A percentile compares a stretch with the other conserved stretches of the same genome.
phyloP scores from a whole-genome alignment of 1,139 yeast species.

The Komagataea norvegica region DNA sequence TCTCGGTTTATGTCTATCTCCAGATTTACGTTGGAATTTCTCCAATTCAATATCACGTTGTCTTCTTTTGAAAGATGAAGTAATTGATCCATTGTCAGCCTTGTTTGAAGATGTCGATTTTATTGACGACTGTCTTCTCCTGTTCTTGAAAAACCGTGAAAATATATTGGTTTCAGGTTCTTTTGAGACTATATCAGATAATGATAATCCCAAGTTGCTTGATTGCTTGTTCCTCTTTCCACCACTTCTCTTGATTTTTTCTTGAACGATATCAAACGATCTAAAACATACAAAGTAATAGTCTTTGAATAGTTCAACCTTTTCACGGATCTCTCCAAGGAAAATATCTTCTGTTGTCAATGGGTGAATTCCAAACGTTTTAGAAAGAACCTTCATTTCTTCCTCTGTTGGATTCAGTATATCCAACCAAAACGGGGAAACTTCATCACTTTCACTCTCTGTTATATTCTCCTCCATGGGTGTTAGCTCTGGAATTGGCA shows the following conservation, averaged over 20 bases:
- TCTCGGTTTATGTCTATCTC: slow-evolving; percentile 42
- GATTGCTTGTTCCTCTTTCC: slow-evolving; percentile 9
- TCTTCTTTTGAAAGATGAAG: slow-evolving; percentile 27
- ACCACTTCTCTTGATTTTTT: slow-evolving; percentile 40
- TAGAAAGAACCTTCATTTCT: slow-evolving; percentile 89
- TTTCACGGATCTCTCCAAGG: slow-evolving; percentile 90
- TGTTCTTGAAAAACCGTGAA: slow-evolving; percentile 9
- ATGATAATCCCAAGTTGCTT: slow-evolving; percentile 7
- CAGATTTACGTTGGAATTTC: slow-evolving; percentile 37
- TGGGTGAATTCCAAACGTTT: slow-evolving; percentile 93
- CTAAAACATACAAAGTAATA: slow-evolving; percentile 92
- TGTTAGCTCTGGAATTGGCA: slow-evolving; percentile 15
- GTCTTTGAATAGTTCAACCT: slow-evolving; percentile 84
- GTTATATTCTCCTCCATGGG: slow-evolving; percentile 20
- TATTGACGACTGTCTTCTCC: slow-evolving; percentile 19
- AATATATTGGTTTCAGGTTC: slow-evolving; percentile 11
- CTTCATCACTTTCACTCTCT: slow-evolving; percentile 19
- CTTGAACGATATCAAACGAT: slow-evolving; percentile 83
- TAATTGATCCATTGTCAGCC: slow-evolving; percentile 14
- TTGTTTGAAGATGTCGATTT: slow-evolving; percentile 5
- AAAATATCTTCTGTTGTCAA: slow-evolving; percentile 94
- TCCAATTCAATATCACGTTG: slow-evolving; percentile 30
- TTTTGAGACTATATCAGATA: slow-evolving; percentile 11
- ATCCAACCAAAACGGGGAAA: slow-evolving; percentile 84
- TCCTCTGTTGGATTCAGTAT: slow-evolving; percentile 91